Conservation (phyloP, 2,329 filamentous ascomycete species). For the Fusarium sambucinum region DNA sequence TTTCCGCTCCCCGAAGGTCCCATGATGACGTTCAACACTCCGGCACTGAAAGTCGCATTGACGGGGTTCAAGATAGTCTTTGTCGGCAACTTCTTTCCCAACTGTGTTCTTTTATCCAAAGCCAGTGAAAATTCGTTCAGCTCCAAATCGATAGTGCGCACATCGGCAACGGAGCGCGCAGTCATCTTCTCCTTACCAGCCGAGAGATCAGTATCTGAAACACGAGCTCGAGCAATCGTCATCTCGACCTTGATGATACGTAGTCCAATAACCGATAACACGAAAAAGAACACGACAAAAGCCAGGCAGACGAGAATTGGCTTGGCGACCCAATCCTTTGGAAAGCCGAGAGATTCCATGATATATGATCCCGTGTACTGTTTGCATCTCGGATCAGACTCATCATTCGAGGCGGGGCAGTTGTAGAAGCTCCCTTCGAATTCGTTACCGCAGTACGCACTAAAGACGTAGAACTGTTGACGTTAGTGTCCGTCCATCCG, state of each 20-base stretch:
- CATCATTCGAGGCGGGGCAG: constrained; percentile 74
- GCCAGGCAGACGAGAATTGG: constrained; percentile 73
- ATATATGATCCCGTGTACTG: constrained; percentile 78
- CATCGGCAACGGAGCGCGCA: constrained; percentile 62
- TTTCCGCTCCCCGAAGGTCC: constrained; percentile 83
- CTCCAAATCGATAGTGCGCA: constrained; percentile 72
- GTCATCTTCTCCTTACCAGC: constrained; percentile 78
- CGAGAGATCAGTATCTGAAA: constrained; percentile 70
- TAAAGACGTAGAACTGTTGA: constrained; percentile 74
- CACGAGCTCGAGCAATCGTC: constrained; percentile 73
- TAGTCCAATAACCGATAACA: constrained; percentile 70
- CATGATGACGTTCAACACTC: constrained; percentile 81
- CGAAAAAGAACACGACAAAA: constrained; percentile 73
- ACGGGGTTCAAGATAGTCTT: constrained; percentile 76
- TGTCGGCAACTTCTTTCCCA: constrained; percentile 63
- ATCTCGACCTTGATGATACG: constrained; percentile 76
- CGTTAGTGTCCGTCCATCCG: constrained; percentile 32
- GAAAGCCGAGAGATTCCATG: constrained; percentile 76
- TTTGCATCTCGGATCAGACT: constrained; percentile 72
- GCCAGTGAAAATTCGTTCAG: constrained; percentile 73
- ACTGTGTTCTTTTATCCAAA: constrained; percentile 70
- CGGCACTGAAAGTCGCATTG: constrained; percentile 74
- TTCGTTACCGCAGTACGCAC: constrained; percentile 78
- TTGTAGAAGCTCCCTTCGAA: constrained; percentile 79
- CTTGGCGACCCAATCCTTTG: constrained; percentile 73